phyloP scores from a whole-genome alignment of 2,329 filamentous ascomycete genomes.

The Cryoendolithus antarcticus region DNA sequence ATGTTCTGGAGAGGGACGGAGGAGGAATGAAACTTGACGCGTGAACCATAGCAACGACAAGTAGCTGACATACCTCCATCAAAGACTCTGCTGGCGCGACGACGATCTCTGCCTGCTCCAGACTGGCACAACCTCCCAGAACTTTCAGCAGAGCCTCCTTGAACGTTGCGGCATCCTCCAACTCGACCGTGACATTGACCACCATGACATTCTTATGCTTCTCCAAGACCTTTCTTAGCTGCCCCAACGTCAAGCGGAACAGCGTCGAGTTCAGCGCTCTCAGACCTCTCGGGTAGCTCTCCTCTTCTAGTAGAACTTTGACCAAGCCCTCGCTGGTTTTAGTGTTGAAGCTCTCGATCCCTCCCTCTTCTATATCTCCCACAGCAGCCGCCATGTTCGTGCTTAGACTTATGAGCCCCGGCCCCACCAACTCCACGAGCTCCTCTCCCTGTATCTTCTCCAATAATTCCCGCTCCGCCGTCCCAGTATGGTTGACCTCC shows the following conservation, averaged over 20 bases:
- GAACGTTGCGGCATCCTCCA: conserved; percentile 23
- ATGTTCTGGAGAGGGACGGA: too few relatives aligned
- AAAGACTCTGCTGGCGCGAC: conserved; percentile 21
- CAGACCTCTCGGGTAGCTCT: conserved; percentile 21
- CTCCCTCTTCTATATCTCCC: too few relatives aligned
- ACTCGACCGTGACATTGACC: conserved; percentile 25
- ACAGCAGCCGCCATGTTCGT: conserved; percentile 25
- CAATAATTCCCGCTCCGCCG: conserved; percentile 33
- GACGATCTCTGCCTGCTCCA: conserved; percentile 30
- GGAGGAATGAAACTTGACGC: conserved; percentile 3
- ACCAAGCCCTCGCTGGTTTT: conserved; percentile 20
- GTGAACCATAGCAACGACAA: not conserved
- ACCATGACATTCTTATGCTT: conserved; percentile 27
- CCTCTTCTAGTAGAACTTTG: conserved; percentile 22
- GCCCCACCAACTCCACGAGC: conserved; percentile 24
- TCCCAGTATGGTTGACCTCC: conserved; percentile 35
- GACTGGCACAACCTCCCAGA: conserved; percentile 17
- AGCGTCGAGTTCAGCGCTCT: conserved; percentile 29
- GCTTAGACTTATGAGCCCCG: conserved; percentile 25
- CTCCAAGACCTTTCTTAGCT: conserved; percentile 25
- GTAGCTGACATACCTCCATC: conserved; percentile 22
- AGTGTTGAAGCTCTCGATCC: too few relatives aligned
- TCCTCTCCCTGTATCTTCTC: conserved; percentile 27
- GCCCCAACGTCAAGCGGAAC: conserved; percentile 26
- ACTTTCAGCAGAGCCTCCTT: conserved; percentile 21